These are phyloP conservation scores for Ramichloridium luteum DNA, from an alignment of 2,329 filamentous ascomycete species.

Conservation along the genomic window DNA sequence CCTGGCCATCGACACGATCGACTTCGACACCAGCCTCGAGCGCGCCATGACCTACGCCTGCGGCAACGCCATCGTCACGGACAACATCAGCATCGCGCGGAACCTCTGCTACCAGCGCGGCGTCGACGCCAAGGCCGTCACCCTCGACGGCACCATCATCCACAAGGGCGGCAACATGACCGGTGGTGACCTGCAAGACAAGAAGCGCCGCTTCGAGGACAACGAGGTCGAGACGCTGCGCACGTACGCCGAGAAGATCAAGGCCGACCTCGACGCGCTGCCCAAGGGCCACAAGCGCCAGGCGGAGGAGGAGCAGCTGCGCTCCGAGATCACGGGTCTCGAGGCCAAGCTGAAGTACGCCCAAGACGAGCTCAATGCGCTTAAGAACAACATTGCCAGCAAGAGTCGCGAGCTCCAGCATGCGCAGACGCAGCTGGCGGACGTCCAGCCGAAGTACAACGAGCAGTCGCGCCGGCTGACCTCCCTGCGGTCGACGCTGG, in stretches of 20 bases:
- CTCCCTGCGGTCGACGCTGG: slow-evolving; percentile 44
- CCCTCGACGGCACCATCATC: slow-evolving; percentile 88
- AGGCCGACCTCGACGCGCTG: slow-evolving; percentile 65
- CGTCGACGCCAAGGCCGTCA: slow-evolving; percentile 87
- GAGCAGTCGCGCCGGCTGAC: slow-evolving; percentile 60
- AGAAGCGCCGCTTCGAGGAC: slow-evolving; percentile 69
- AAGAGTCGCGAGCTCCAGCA: slow-evolving; percentile 72
- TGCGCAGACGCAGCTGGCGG: slow-evolving; percentile 58
- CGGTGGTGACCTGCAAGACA: slow-evolving; percentile 69
- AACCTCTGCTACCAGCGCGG: slow-evolving; percentile 75
- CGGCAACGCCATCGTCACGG: slow-evolving; percentile 88
- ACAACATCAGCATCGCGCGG: slow-evolving; percentile 74
- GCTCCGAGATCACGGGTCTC: slow-evolving; percentile 66
- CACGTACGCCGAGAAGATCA: slow-evolving; percentile 60
- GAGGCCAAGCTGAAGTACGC: slow-evolving; percentile 62
- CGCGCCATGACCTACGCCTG: slow-evolving; percentile 92
- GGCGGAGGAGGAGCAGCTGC: slow-evolving; percentile 66
- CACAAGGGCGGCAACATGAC: slow-evolving; percentile 96
- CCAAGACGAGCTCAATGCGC: slow-evolving; percentile 62
- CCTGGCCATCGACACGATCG: slow-evolving; percentile 88
- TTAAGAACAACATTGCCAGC: slow-evolving; percentile 72
- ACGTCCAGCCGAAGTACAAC: slow-evolving; percentile 65
- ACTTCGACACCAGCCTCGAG: slow-evolving; percentile 78
- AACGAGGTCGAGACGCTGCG: slow-evolving; percentile 77
- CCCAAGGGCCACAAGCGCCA: slow-evolving; percentile 66